These are phyloP conservation scores for Lavandula angustifolia DNA, from an alignment of 257 asterid genomes.

Conservation along the genomic window DNA sequence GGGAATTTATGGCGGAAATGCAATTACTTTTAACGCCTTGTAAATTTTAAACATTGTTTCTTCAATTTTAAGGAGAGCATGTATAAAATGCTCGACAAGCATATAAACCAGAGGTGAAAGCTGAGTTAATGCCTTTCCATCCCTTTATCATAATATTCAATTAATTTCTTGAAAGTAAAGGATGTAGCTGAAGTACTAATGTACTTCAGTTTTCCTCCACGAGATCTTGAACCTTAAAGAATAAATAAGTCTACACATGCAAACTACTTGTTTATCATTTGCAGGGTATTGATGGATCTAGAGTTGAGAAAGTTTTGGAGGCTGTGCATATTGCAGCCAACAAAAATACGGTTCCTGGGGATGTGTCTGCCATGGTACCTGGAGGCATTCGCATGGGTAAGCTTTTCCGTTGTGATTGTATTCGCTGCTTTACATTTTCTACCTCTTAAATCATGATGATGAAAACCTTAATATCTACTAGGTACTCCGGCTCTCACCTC, in stretches of 20 bases:
- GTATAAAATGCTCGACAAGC: constrained; percentile 1
- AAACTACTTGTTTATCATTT: constrained; percentile 1
- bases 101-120: not conserved
- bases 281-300: constrained; percentile 98
- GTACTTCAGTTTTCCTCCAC: not conserved
- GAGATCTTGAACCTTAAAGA: constrained; percentile 7
- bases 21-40: not conserved
- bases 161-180: constrained; percentile 10
- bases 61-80: constrained; percentile 3
- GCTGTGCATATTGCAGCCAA: constrained; percentile 95
- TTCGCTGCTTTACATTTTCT: not conserved
- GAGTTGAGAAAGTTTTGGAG: constrained; percentile 93
- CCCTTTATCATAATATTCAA: constrained; percentile 2
- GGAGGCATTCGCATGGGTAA: constrained; percentile 99
- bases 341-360: constrained; percentile 97
- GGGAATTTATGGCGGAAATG: not conserved
- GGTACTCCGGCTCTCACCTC: constrained; percentile 98
- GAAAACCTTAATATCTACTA: constrained; percentile 30
- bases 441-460: constrained; percentile 16
- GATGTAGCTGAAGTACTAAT: not conserved
- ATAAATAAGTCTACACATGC: not conserved
- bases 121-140: constrained; percentile 12
- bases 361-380: constrained; percentile 99
- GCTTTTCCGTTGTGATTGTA: constrained; percentile 15
- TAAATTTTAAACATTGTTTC: constrained; percentile 7